Conservation (phyloP, 139 green algal species). For the Limnomonas spitsbergensis region DNA sequence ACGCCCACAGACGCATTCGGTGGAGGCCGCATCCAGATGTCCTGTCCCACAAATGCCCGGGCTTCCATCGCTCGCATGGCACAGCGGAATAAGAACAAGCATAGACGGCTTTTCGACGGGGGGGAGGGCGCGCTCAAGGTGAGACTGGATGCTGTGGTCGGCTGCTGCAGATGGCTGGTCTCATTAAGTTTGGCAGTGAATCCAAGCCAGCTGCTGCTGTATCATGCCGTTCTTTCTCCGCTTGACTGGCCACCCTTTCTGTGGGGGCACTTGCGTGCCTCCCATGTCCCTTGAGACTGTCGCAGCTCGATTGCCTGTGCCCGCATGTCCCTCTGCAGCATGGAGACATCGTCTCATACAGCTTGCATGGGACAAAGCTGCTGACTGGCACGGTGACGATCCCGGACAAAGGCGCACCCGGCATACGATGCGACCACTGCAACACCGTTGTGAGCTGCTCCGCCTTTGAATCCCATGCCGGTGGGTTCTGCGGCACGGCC, state of each 20-base stretch:
- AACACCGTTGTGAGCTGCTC: conserved; percentile 69
- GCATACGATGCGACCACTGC: conserved; percentile 86
- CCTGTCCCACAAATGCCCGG: not conserved
- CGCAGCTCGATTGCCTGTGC: too few relatives aligned
- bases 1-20: not conserved
- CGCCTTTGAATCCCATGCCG: conserved; percentile 82
- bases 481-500: conserved; percentile 44
- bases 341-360: conserved; percentile 42
- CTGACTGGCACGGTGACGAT: conserved; percentile 62
- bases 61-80: conserved; percentile 10
- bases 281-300: too few relatives aligned
- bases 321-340: conserved; percentile 18
- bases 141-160: too few relatives aligned
- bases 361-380: conserved; percentile 46
- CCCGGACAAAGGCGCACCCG: conserved; percentile 31
- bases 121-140: conserved; percentile 49
- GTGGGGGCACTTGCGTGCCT: too few relatives aligned
- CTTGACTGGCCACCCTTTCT: too few relatives aligned
- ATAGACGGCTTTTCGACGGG: conserved; percentile 69
- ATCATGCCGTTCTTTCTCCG: too few relatives aligned
- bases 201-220: too few relatives aligned
- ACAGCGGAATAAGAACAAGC: conserved; percentile 60
- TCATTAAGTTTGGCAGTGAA: too few relatives aligned
- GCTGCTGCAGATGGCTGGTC: too few relatives aligned
- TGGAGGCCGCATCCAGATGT: conserved; percentile 12